Percentiles rank a stretch among this genome's conserved stretches.
These are phyloP conservation scores for Senna siamea DNA, from an alignment of 306 rosid species.

Conservation along the genomic window DNA sequence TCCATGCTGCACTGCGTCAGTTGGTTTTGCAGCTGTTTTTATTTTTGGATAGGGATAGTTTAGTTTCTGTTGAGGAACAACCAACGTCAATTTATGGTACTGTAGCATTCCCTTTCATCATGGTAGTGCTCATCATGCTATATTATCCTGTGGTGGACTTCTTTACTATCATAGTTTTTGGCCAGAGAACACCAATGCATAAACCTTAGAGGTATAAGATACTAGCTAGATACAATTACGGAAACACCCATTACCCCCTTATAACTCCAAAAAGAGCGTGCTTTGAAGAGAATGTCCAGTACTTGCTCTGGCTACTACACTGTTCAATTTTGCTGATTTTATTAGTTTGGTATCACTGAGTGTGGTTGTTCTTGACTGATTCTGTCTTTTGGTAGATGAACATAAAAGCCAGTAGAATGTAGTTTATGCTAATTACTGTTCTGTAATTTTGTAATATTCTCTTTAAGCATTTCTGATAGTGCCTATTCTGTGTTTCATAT, in stretches of 20 bases:
- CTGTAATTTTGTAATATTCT: background rate
- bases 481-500: constrained; percentile 27
- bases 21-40: background rate
- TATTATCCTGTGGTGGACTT: background rate
- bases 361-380: background rate
- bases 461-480: background rate
- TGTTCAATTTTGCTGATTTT: background rate
- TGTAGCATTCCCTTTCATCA: background rate
- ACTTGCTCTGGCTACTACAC: background rate
- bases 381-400: background rate
- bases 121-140: background rate
- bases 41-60: constrained; percentile 1
- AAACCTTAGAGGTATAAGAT: background rate
- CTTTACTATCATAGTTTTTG: background rate
- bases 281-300: background rate
- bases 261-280: background rate
- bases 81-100: background rate
- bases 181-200: background rate
- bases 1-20: background rate
- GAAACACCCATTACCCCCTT: background rate
- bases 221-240: background rate
- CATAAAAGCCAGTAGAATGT: constrained; percentile 13
- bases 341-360: background rate
- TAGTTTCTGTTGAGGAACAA: constrained; percentile 26
- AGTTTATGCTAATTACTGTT: constrained; percentile 8